A percentile compares a stretch with the other conserved stretches of the same genome.
Evolutionary conservation across 177 flowering plant genomes (phyloP).

Genomic region (Vitis hybrid): DNA sequence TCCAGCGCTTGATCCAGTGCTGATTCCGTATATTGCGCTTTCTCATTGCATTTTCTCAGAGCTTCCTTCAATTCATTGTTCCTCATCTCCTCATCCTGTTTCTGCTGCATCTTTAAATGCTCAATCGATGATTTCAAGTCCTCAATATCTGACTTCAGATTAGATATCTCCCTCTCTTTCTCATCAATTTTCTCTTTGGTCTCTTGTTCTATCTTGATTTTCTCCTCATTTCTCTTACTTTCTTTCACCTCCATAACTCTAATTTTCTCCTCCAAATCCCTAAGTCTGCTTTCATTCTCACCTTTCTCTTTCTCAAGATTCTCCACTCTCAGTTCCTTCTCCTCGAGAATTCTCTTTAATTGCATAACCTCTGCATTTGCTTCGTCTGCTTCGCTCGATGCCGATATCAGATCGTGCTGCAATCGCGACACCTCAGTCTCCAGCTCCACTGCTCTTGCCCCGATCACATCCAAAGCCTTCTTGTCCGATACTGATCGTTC

Average conservation of each 20-base stretch:
- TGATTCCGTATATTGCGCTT: conserved; percentile 21
- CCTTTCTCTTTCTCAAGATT: conserved; percentile 38
- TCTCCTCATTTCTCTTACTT: conserved; percentile 39
- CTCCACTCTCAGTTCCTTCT: conserved; percentile 30
- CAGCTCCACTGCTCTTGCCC: conserved; percentile 51
- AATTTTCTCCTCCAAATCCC: conserved; percentile 47
- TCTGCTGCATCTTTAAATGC: conserved; percentile 18
- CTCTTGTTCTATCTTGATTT: conserved; percentile 21
- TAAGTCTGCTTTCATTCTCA: conserved; percentile 32
- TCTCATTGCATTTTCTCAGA: conserved; percentile 29
- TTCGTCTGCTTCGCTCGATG: conserved; percentile 47
- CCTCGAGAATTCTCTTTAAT: conserved; percentile 28
- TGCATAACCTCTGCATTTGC: conserved; percentile 26
- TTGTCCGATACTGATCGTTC: conserved; percentile 31
- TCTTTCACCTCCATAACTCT: conserved; percentile 31
- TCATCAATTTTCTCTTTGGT: conserved; percentile 23
- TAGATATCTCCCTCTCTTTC: conserved; percentile 23
- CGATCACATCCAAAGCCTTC: conserved; percentile 38
- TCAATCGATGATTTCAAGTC: conserved; percentile 23
- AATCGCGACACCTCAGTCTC: conserved; percentile 63
- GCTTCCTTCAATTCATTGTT: conserved; percentile 26
- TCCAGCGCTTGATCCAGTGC: conserved; percentile 23
- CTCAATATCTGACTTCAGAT: conserved; percentile 21
- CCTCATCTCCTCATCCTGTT: conserved; percentile 21
- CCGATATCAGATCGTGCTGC: conserved; percentile 60